Base-by-base conservation (phyloP, 2,329 filamentous ascomycete species). In the Trichophaea hybrida region DNA sequence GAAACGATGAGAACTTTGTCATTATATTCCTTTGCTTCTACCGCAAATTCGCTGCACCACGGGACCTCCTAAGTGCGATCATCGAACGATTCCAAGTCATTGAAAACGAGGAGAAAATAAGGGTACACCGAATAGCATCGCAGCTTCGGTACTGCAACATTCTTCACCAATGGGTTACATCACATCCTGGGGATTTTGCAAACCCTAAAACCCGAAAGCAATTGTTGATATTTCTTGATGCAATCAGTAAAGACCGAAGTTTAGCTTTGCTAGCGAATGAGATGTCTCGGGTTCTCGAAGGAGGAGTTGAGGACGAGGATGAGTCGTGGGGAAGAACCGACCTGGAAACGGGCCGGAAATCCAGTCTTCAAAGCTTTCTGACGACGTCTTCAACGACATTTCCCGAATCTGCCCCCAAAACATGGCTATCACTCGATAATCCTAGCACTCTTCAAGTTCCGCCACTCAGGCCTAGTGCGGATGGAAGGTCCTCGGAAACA, bases 131-230 rank as follows among this genome's bases (percentile, higher is more conserved):
- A 67, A 90, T 86, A 44, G 83, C 85, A 6, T 82, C 84, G 4
- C 91, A 96, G 70, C 77, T 95, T 58, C 82, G 90, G 55, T 86
- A 91, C 62, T 83, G 95, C 43, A 84, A 86, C 66, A 82, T 93
- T 5, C 75, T 97, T 60, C 87, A 88, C 4, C 86, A 87, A 70
- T 98, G 93, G 93, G 84, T 94, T 1, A 83, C 84, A 13, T 76
- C 84, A 48, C 97, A 97, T 71, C 90, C 93, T 0, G 91, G 89
- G 13, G 93, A 98, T 72, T 95, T 97, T 75, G 89, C 89, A 1
- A 83, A 85, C 63, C 79, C 84, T 1, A 78, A 78, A 24, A 94
- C 88, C 1, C 82, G 83, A 65, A 81, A 79, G 64, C 81, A 80
- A 35, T 75, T 96, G 43, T 80, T 84, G 54, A 82, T 82, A 31